Base-by-base conservation (phyloP, 495 filamentous ascomycete species). In the Sporormia fimetaria region DNA sequence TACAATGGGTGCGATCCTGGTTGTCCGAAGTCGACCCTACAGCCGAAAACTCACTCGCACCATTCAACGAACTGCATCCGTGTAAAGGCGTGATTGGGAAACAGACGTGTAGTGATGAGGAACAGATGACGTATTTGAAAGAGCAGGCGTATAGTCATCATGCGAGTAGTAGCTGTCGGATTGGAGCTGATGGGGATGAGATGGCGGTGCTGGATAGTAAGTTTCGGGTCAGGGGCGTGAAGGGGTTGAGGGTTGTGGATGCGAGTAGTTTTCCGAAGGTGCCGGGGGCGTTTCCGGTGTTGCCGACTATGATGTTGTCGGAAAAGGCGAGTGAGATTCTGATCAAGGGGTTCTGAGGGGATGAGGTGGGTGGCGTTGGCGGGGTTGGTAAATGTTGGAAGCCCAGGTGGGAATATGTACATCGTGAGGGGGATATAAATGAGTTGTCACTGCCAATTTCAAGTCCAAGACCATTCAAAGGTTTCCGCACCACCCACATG, bases 201-300 rank as follows among this genome's bases (percentile, higher is more conserved):
- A 33, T 37, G 17, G 52, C 43, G 3, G 54, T 57, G 20, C 39
- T 57, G 26, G 50, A 54, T 35, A 43, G 25, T 9, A 47, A 44
- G 37, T 47, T 42, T 25, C 31, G 42, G 16, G 54, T 57, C 15
- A 21, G 41, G 17, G 54, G 54, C 11, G 42, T 51, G 14, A 37
- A 34, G 38, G 39, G 37, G 2, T 34, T 57, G 45, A 41, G 54
- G 30, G 54, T 57, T 6, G 54, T 57, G 3, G 54, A 57, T 54
- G 50, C 54, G 14, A 37, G 29, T 24, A 29, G 17, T 9, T 47
- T 57, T n/a, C 54, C 54, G 20, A 40, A 47, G 17, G 32, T 57
- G 1, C 49, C 54, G 6, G 46, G 46, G 1, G 46, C 11, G 5
- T 48, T 48, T 25, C 40, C 39, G 15, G 46, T 49, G 11, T 18